Percentiles rank a stretch among this genome's conserved stretches.
Conservation (phyloP, 805 yeast species). For the Candida xyloterini region DNA sequence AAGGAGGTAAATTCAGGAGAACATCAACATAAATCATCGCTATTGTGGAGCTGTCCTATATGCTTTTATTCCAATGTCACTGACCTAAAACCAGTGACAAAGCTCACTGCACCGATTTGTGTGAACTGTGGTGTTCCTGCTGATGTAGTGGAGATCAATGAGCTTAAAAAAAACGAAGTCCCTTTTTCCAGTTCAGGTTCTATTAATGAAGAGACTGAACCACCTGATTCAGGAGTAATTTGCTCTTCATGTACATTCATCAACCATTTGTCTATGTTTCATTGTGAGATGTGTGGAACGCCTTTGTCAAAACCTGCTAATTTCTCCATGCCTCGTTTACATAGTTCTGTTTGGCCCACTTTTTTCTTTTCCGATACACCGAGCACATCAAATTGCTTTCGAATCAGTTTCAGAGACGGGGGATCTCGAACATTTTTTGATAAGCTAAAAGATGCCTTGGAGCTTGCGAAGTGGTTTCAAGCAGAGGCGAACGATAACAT, state of each 20-base stretch:
- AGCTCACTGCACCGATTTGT: background rate
- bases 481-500: conserved; percentile 22
- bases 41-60: conserved; percentile 82
- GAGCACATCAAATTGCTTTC: conserved; percentile 35
- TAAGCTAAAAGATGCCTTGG: conserved; percentile 44
- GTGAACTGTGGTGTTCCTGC: background rate
- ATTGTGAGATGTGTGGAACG: conserved; percentile 88
- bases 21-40: conserved; percentile 11
- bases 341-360: background rate
- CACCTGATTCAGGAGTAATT: conserved; percentile 18
- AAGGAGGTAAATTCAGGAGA: conserved; percentile 44
- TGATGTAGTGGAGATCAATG: background rate
- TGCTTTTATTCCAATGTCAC: conserved; percentile 65
- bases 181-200: too few species aligned
- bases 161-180: background rate
- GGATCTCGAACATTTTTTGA: conserved; percentile 58
- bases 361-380: background rate
- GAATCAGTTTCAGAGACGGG: conserved; percentile 71
- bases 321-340: background rate
- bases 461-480: conserved; percentile 47
- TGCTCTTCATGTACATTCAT: conserved; percentile 59
- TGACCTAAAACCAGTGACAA: conserved; percentile 5
- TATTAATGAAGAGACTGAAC: too few species aligned
- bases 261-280: conserved; percentile 73
- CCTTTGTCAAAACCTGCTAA: background rate